Evolutionary conservation across 2,329 filamentous ascomycete genomes (phyloP).

Genomic region (Diaporthe longicolla): DNA sequence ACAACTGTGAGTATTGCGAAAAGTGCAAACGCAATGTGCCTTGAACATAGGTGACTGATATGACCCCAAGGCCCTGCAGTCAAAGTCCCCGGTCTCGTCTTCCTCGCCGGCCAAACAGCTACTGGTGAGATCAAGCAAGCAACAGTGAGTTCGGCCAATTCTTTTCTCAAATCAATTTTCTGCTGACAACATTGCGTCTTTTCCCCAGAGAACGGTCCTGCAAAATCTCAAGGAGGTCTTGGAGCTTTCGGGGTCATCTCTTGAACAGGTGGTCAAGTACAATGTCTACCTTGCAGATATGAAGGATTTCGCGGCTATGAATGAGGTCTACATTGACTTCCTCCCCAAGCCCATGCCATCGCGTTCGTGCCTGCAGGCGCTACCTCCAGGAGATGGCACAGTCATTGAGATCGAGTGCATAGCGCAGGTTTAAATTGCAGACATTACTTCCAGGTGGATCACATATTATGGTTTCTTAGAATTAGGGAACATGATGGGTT

Average conservation of each 20-base stretch:
- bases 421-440: conserved; percentile 51
- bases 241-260: conserved; percentile 48
- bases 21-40: not conserved
- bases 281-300: conserved; percentile 51
- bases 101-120: conserved; percentile 63
- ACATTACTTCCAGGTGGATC: not conserved
- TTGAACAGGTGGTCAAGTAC: conserved; percentile 50
- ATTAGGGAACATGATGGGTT: not conserved
- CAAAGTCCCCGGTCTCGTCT: conserved; percentile 62
- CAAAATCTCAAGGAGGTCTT: conserved; percentile 50
- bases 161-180: not conserved
- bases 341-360: conserved; percentile 59
- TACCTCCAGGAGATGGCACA: conserved; percentile 56
- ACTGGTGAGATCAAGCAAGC: conserved; percentile 63
- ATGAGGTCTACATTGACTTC: conserved; percentile 56
- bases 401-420: conserved; percentile 62
- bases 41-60: not conserved
- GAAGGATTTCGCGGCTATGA: conserved; percentile 50
- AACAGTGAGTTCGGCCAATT: conserved; percentile 51
- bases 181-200: not conserved
- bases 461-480: not conserved
- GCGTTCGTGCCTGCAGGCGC: conserved; percentile 57
- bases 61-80: conserved; percentile 54
- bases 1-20: conserved; percentile 55
- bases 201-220: conserved; percentile 44